phyloP scores from a whole-genome alignment of 129 eudicot species.

The Saposhnikovia divaricata region DNA sequence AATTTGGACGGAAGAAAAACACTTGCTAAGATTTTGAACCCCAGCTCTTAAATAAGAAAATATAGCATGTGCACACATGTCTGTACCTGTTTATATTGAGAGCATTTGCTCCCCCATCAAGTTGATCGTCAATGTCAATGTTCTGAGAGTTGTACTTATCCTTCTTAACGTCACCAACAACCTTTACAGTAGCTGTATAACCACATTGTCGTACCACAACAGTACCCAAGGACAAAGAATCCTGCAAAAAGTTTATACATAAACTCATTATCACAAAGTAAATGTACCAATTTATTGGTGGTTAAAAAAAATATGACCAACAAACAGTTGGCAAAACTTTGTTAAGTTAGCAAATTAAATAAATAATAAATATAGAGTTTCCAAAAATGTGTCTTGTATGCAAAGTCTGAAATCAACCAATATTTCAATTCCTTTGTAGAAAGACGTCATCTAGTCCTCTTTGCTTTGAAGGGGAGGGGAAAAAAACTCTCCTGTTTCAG shows the following conservation, averaged over 20 bases:
- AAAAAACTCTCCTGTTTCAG: no score
- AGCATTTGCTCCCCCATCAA: slow-evolving; percentile 94
- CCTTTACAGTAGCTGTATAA: slow-evolving; percentile 67
- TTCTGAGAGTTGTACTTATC: slow-evolving; percentile 41
- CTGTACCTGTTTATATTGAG: slow-evolving; percentile 84
- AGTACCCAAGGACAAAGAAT: slow-evolving; percentile 60
- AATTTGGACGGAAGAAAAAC: background rate
- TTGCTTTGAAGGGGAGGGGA: background rate
- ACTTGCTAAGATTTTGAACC: background rate
- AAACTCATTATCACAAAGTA: slow-evolving; percentile 5
- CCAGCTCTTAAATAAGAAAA: background rate
- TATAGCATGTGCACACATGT: background rate
- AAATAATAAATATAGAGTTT: background rate
- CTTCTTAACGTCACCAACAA: slow-evolving; percentile 73
- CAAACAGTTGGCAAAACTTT: background rate
- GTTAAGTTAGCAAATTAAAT: background rate
- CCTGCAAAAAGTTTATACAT: slow-evolving; percentile 43
- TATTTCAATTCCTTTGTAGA: background rate
- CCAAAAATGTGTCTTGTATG: background rate
- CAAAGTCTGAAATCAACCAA: background rate
- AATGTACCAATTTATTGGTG: background rate
- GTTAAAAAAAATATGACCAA: background rate
- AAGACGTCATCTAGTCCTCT: background rate
- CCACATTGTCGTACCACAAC: slow-evolving; percentile 83
- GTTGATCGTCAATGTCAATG: slow-evolving; percentile 81